phyloP scores from a whole-genome alignment of 1,284 basidiomycete species.

The Porogramme epimiltina region DNA sequence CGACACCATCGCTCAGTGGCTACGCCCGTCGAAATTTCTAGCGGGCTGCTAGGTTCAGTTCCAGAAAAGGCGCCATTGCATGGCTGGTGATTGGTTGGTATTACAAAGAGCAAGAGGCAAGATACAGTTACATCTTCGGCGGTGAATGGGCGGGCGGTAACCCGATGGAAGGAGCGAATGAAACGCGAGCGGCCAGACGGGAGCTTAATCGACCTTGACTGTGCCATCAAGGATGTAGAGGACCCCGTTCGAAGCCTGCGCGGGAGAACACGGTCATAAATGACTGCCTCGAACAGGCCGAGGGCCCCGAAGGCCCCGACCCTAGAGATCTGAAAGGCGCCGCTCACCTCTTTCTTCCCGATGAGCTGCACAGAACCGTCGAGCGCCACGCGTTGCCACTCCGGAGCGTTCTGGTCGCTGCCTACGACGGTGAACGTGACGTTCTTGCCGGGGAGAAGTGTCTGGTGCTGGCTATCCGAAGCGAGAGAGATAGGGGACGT shows the following conservation, averaged over 20 bases:
- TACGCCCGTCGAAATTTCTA: too few relatives aligned
- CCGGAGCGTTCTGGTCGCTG: slow-evolving; percentile 38
- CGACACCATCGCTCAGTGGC: too few relatives aligned
- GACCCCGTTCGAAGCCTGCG: slow-evolving; percentile 67
- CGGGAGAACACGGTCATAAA: slow-evolving; percentile 6
- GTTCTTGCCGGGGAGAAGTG: slow-evolving; percentile 55
- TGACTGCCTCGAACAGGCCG: slow-evolving; percentile 5
- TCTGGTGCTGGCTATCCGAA: slow-evolving; percentile 36
- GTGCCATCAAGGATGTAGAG: slow-evolving; percentile 74
- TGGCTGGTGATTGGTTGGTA: too few relatives aligned
- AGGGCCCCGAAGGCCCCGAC: slow-evolving; percentile 2
- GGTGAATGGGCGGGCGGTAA: too few relatives aligned
- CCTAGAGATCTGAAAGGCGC: slow-evolving; percentile 1
- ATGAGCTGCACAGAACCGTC: slow-evolving; percentile 55
- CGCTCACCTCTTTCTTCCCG: slow-evolving; percentile 56
- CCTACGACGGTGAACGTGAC: slow-evolving; percentile 48
- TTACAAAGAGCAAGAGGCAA: too few relatives aligned
- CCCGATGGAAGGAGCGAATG: too few relatives aligned
- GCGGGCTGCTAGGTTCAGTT: too few relatives aligned
- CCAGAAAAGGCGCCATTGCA: too few relatives aligned
- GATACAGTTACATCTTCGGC: too few relatives aligned
- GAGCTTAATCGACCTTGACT: slow-evolving; percentile 39
- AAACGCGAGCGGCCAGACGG: too few relatives aligned
- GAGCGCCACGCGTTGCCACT: slow-evolving; percentile 59
- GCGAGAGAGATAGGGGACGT: slow-evolving; percentile 36